Conservation (phyloP, 176 grass and related monocot genomes). For the Urochloa ruziziensis region DNA sequence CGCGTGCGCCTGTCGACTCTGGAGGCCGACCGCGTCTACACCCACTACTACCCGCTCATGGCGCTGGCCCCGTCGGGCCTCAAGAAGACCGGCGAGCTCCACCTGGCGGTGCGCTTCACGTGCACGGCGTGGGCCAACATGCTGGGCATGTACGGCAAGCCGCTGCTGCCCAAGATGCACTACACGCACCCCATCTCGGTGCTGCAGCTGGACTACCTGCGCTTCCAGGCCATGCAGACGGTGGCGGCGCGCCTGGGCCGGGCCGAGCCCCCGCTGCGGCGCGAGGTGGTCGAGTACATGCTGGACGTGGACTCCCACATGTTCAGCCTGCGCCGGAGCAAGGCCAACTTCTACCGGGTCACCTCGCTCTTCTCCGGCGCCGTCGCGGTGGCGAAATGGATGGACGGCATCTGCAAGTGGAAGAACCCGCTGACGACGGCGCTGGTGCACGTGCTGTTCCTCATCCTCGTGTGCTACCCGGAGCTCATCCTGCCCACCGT, state of each 20-base stretch:
- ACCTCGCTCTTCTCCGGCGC: conserved; percentile 44
- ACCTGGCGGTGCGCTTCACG: conserved; percentile 71
- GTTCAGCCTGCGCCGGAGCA: conserved; percentile 78
- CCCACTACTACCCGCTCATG: conserved; percentile 62
- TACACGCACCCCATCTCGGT: conserved; percentile 58
- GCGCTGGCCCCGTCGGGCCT: conserved; percentile 36
- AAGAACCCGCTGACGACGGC: conserved; percentile 68
- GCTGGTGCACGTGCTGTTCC: conserved; percentile 72
- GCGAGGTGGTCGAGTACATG: conserved; percentile 91
- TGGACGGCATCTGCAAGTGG: conserved; percentile 67
- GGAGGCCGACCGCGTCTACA: conserved; percentile 56
- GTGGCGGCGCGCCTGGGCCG: conserved; percentile 41
- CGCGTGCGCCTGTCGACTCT: conserved; percentile 60
- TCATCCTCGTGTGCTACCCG: conserved; percentile 69
- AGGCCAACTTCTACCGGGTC: conserved; percentile 73
- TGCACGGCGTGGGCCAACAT: conserved; percentile 81
- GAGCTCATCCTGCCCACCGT: conserved; percentile 84
- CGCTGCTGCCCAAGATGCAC: conserved; percentile 84
- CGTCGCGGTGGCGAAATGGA: conserved; percentile 39
- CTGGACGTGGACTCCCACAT: conserved; percentile 74
- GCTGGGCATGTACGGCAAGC: conserved; percentile 48
- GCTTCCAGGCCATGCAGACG: conserved; percentile 51
- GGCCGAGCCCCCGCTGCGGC: conserved; percentile 57
- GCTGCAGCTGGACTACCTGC: conserved; percentile 57
- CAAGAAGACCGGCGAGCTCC: conserved; percentile 79